phyloP scores from a whole-genome alignment of 352 stramenopile genomes.

The Pythium folliculosum region DNA sequence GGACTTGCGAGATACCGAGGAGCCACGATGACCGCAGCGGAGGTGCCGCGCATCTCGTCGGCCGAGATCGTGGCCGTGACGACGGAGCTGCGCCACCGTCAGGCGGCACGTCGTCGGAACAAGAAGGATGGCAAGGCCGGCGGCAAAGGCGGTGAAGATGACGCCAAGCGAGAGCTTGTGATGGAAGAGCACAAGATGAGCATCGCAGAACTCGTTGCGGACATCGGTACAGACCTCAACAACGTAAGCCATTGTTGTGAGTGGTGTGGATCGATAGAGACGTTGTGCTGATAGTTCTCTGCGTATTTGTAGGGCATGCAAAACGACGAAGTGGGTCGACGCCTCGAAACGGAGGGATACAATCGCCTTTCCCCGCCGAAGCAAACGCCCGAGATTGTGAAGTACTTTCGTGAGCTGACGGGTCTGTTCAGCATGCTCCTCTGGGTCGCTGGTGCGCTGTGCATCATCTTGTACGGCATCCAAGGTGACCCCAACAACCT shows the following conservation, averaged over 20 bases:
- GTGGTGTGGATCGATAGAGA: not conserved
- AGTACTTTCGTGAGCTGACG: constrained; percentile 74
- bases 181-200: constrained; percentile 84
- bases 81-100: constrained; percentile 75
- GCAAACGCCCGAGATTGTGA: constrained; percentile 71
- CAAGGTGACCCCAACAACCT: constrained; percentile 76
- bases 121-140: constrained; percentile 45
- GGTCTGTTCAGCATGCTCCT: constrained; percentile 74
- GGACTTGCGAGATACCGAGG: not conserved
- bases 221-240: constrained; percentile 50
- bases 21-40: constrained; percentile 19
- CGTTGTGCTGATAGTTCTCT: not conserved
- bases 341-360: constrained; percentile 56
- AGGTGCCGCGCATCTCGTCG: constrained; percentile 63
- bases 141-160: constrained; percentile 44
- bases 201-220: constrained; percentile 60
- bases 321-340: constrained; percentile 51
- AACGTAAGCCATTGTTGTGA: not conserved
- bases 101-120: constrained; percentile 44
- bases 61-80: constrained; percentile 84
- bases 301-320: constrained; percentile 45
- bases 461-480: constrained; percentile 63
- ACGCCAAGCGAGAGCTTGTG: constrained; percentile 79
- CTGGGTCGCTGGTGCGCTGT: constrained; percentile 62
- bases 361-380: constrained; percentile 74